Conservation (phyloP, 345 rosid genomes). For the Mangifera indica region DNA sequence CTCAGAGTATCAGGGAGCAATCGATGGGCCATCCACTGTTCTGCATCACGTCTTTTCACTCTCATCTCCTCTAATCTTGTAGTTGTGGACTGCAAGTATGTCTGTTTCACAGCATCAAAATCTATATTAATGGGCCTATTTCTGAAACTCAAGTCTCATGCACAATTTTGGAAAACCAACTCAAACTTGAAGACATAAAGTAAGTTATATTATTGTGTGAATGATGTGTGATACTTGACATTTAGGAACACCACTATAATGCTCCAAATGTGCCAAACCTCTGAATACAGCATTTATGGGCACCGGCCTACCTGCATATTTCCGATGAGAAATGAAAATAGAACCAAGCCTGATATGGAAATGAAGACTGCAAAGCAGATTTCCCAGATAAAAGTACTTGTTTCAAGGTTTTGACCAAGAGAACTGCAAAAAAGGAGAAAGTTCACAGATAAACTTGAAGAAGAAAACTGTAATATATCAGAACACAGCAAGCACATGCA, state of each 20-base stretch:
- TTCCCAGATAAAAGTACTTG: constrained; percentile 74
- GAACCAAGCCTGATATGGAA: constrained; percentile 64
- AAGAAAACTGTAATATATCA: constrained; percentile 10
- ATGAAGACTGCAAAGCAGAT: constrained; percentile 63
- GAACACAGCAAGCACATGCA: background rate
- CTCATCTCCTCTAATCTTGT: constrained; percentile 7
- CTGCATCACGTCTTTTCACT: constrained; percentile 27
- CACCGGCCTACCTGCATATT: constrained; percentile 67
- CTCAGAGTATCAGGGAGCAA: constrained; percentile 32
- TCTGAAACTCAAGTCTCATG: too few relatives aligned
- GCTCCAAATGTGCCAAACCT: background rate
- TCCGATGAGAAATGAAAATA: constrained; percentile 74
- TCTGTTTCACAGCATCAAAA: constrained; percentile 1
- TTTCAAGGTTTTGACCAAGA: constrained; percentile 69
- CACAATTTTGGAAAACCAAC: too few relatives aligned
- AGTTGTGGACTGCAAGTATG: constrained; percentile 6
- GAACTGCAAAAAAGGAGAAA: constrained; percentile 36
- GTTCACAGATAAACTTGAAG: background rate
- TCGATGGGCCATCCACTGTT: constrained; percentile 38
- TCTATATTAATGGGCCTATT: too few relatives aligned
- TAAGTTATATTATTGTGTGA: background rate
- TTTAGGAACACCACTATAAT: background rate
- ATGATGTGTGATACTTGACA: background rate
- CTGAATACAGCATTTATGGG: background rate
- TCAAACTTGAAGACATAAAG: too few relatives aligned